These are phyloP conservation scores for Fusarium neocosmosporiellum DNA, from an alignment of 2,329 filamentous ascomycete genomes.

Conservation along the genomic window DNA sequence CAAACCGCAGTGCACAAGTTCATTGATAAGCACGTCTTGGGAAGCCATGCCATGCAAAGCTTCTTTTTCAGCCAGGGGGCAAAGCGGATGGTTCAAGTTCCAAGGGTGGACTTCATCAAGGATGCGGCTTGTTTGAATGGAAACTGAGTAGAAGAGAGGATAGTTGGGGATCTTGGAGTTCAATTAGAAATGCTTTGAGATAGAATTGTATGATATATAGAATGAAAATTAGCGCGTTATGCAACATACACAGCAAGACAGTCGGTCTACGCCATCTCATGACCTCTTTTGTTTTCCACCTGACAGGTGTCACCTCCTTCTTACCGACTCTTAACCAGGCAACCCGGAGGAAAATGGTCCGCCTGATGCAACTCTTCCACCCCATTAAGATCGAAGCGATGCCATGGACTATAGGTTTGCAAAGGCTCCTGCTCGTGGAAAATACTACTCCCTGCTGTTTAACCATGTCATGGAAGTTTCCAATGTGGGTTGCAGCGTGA, in stretches of 20 bases:
- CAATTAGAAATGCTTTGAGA: not conserved
- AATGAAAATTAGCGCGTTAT: too few species aligned
- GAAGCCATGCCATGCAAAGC: slow-evolving; percentile 15
- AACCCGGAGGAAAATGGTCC: slow-evolving; percentile 5
- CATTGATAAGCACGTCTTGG: slow-evolving; percentile 26
- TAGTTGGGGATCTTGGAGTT: not conserved
- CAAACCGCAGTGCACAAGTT: slow-evolving; percentile 25
- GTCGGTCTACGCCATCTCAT: too few species aligned
- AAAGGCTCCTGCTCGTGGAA: not conserved
- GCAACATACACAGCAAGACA: too few species aligned
- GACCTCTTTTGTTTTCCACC: not conserved
- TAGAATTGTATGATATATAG: not conserved
- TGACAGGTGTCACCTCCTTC: not conserved
- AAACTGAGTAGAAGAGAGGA: not conserved
- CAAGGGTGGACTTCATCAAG: slow-evolving; percentile 12
- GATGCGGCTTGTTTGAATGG: not conserved
- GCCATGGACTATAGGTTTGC: not conserved
- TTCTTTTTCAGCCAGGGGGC: slow-evolving; percentile 3
- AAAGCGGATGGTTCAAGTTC: slow-evolving; percentile 12
- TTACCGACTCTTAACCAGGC: not conserved
- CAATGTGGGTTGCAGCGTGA: not conserved
- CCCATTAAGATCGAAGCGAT: not conserved
- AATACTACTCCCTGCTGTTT: not conserved
- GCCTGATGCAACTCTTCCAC: slow-evolving; percentile 1
- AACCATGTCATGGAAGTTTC: not conserved